Base-by-base conservation (phyloP, 306 rosid species). In the Herpetospermum pedunculosum region DNA sequence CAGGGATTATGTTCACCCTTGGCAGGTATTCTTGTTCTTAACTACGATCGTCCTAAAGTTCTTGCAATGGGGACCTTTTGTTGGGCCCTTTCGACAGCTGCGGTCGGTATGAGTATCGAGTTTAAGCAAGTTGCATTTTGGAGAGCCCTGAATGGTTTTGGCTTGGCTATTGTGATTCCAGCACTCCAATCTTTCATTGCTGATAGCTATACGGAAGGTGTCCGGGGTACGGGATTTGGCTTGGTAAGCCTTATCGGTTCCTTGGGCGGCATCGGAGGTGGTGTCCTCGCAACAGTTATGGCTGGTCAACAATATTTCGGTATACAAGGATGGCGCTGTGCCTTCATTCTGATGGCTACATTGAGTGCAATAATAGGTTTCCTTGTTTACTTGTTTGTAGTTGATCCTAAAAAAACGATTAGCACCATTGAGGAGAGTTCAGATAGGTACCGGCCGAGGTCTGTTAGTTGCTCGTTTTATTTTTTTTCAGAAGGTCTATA, bases 61-160 rank as follows among this genome's bases (percentile, higher is more conserved):
- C 97, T 94, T 44, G 95, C 99, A 6, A 83, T 85, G 86, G 99
- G 99, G 15, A 89, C 86, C 30, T 87, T 91, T 74, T 91, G 91
- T 76, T 94, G 99, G 99, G 97, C 99, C 68, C 76, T 94, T 72
- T 94, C 99, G 4, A 94, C 99, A 1, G 99, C 97, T 70, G 98
- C 97, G 3, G 96, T 94, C 46, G 96, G 85, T 19, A 84, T 76
- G 25, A 86, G 97, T 82, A 84, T 67, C 7, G 72, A 78, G 19
- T 91, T 94, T 75, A 29, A 68, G 60, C 95, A 89, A 80, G 97
- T 83, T 72, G 95, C 96, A 23, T 83, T 94, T 71, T 94, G 99
- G 99, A 88, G 97, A 77, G 96, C 92, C 49, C 71, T 91, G 58
- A 94, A 94, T 75, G 99, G 97, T 19, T 87, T 94, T 58, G 99